Evolutionary conservation across 345 rosid species (phyloP).

Genomic region (Brassica juncea): DNA sequence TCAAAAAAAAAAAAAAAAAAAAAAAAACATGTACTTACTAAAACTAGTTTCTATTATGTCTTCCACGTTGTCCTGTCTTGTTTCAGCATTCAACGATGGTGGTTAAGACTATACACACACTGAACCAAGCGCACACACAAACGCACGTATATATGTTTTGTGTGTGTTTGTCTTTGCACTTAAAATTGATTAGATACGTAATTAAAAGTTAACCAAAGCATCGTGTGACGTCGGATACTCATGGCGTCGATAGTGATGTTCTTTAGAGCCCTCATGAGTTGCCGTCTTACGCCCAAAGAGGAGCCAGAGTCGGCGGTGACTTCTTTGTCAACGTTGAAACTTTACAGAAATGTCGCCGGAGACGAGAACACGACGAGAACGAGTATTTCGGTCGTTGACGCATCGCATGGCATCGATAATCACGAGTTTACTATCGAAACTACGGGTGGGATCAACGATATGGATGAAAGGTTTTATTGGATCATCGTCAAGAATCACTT

Average conservation of each 20-base stretch:
- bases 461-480: constrained; percentile 27
- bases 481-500: constrained; percentile 27
- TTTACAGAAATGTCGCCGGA: background rate
- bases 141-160: background rate
- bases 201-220: constrained; percentile 1
- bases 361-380: background rate
- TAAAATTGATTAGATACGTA: constrained; percentile 13
- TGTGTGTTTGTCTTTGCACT: background rate
- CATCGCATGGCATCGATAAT: background rate
- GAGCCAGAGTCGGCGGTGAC: background rate
- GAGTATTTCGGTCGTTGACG: background rate
- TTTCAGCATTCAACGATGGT: constrained; percentile 27
- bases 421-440: background rate
- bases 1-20: too few relatives aligned
- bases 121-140: constrained; percentile 25
- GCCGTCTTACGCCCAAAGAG: constrained; percentile 36
- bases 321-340: background rate
- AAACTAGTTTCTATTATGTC: background rate
- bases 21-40: background rate
- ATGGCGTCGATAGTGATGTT: constrained; percentile 42
- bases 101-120: constrained; percentile 37
- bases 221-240: background rate
- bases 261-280: constrained; percentile 37
- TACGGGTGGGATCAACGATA: constrained; percentile 8
- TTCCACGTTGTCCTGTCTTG: constrained; percentile 9